phyloP scores from a whole-genome alignment of 257 asterid genomes.

The Linaria vulgaris region DNA sequence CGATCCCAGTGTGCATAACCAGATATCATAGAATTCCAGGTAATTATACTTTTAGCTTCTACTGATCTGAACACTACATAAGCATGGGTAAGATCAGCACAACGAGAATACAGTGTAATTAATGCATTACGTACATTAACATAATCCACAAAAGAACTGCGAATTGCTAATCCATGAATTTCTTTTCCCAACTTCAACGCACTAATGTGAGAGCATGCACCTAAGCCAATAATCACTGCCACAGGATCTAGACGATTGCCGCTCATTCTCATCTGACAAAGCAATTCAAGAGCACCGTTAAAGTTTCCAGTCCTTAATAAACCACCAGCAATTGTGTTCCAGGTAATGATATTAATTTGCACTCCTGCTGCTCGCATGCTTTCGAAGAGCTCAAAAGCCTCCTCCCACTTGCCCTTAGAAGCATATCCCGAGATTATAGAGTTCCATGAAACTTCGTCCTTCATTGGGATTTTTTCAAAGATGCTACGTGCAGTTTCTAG shows the following conservation, averaged over 20 bases:
- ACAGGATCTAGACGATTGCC: slow-evolving; percentile 56
- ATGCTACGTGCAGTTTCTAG: slow-evolving; percentile 54
- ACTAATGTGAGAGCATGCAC: slow-evolving; percentile 74
- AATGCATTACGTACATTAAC: slow-evolving; percentile 62
- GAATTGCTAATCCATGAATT: slow-evolving; percentile 71
- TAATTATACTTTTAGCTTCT: slow-evolving; percentile 42
- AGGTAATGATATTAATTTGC: slow-evolving; percentile 46
- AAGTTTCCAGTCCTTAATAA: slow-evolving; percentile 58
- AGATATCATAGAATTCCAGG: slow-evolving; percentile 87
- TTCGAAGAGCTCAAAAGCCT: slow-evolving; percentile 70
- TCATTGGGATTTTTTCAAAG: slow-evolving; percentile 59
- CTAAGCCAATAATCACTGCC: slow-evolving; percentile 67
- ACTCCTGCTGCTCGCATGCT: slow-evolving; percentile 49
- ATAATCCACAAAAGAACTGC: slow-evolving; percentile 42
- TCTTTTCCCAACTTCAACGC: slow-evolving; percentile 60
- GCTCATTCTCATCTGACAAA: slow-evolving; percentile 51
- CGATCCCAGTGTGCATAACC: slow-evolving; percentile 59
- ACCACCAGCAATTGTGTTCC: slow-evolving; percentile 83
- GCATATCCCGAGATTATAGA: slow-evolving; percentile 74
- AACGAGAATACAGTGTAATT: slow-evolving; percentile 70
- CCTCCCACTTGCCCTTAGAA: slow-evolving; percentile 63
- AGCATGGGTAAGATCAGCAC: slow-evolving; percentile 67
- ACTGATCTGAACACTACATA: slow-evolving; percentile 47
- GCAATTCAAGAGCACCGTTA: slow-evolving; percentile 53
- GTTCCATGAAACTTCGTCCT: slow-evolving; percentile 83